These are phyloP conservation scores for Diutina rugosa DNA, from an alignment of 1,139 yeast genomes.

Conservation along the genomic window DNA sequence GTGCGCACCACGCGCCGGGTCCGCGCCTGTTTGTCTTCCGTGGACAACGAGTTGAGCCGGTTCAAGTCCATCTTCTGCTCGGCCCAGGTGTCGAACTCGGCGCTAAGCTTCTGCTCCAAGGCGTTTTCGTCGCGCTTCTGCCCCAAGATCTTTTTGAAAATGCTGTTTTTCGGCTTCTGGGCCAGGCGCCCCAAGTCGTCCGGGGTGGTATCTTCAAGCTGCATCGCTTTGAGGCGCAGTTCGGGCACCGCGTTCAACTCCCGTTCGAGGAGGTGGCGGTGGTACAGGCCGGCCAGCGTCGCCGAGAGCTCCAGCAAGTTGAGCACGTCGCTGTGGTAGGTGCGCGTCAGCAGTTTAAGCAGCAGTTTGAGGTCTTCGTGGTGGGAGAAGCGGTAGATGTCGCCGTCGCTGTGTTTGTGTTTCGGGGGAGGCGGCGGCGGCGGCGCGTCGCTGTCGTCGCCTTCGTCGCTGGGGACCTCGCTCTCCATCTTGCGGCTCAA, in stretches of 20 bases:
- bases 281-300: constrained; percentile 78
- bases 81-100: constrained; percentile 11
- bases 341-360: constrained; percentile 17
- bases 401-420: constrained; percentile 5
- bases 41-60: constrained; percentile 63
- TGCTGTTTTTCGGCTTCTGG: not conserved
- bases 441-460: constrained; percentile 13
- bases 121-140: constrained; percentile 6
- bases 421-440: constrained; percentile 34
- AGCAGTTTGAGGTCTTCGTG: not conserved
- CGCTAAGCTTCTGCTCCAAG: constrained; percentile 15
- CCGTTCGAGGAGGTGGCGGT: constrained; percentile 52
- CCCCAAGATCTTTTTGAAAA: constrained; percentile 1
- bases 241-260: constrained; percentile 5
- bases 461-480: constrained; percentile 3
- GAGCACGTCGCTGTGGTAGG: constrained; percentile 30
- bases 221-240: not conserved
- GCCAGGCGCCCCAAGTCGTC: not conserved
- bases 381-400: constrained; percentile 8
- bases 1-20: constrained; percentile 56
- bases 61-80: constrained; percentile 40
- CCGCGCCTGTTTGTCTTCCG: constrained; percentile 57
- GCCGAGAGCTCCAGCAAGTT: constrained; percentile 64
- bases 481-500: constrained; percentile 19
- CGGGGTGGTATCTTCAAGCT: not conserved